Conservation (phyloP, 345 rosid species). For the Trapa incisa region DNA sequence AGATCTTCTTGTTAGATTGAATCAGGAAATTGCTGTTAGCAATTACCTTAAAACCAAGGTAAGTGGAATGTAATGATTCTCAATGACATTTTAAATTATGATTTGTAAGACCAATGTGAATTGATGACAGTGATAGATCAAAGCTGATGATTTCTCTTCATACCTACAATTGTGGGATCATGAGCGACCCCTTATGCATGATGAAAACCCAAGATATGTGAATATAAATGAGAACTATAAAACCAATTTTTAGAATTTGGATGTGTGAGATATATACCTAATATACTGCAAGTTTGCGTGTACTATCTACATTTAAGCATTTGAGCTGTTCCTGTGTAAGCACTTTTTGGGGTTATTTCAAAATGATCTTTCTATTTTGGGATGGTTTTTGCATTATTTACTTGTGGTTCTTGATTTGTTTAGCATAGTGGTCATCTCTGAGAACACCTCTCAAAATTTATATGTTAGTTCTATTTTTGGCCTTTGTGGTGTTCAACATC, state of each 20-base stretch:
- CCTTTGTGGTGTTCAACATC: too few relatives aligned
- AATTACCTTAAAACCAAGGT: constrained; percentile 86
- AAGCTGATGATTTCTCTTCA: background rate
- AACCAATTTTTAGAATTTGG: too few relatives aligned
- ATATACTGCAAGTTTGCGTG: background rate
- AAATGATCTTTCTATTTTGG: too few relatives aligned
- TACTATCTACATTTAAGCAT: too few relatives aligned
- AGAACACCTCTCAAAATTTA: too few relatives aligned
- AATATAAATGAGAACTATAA: background rate
- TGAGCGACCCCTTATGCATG: background rate
- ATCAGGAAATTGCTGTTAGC: constrained; percentile 84
- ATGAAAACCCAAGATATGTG: background rate
- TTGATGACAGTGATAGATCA: background rate
- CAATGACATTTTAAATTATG: background rate
- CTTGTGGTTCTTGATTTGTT: too few relatives aligned
- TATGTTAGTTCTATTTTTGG: too few relatives aligned
- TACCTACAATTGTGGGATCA: background rate
- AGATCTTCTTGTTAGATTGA: constrained; percentile 80
- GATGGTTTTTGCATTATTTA: too few relatives aligned
- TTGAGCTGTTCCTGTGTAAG: too few relatives aligned
- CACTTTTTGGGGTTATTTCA: too few relatives aligned
- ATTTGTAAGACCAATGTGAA: background rate
- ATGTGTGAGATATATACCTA: too few relatives aligned
- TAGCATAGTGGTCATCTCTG: too few relatives aligned
- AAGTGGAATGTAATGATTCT: constrained; percentile 2